Evolutionary conservation across 164 flowering plant genomes (phyloP), one percentile per base, ranked within the genome.

Genomic region (Malania oleifera): DNA sequence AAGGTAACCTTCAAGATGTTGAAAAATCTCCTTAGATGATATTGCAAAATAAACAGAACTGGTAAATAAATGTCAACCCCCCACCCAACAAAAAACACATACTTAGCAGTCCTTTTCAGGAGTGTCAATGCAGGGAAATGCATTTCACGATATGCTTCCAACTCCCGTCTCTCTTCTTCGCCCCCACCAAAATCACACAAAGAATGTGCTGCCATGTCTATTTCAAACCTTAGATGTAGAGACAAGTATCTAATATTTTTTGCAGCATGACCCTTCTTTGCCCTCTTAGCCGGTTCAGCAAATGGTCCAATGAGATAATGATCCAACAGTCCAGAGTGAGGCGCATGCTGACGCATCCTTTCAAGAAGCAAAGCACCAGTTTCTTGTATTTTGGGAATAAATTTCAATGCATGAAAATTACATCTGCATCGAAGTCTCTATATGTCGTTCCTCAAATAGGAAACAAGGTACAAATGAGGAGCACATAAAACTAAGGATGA

Each of bases 341-440:
- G 70, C 62, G 59, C 70, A 55, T 81, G 66, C 63, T 79, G 76
- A 29, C 87, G 91, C 77, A 95, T 72, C 70, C 90, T 81, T 64
- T 71, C 69, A 52, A 91, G 72, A 55, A 95, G 82, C 71, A 91
- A 59, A 37, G 91, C 88, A 67, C 91, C 97, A 43, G 90, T 73
- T 83, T 85, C 79, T 91, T 95, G 96, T 63, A 95, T 87, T 69
- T 89, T 91, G 39, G 92, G 91, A 61, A 79, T 77, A 81, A 90
- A 95, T 67, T 65, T 76, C 68, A 95, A 79, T 1, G 99, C 99
- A 69, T 95, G 91, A 67, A 95, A 95, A 70, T 95, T 95, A 75
- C 99, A 95, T 82, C 97, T 86, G 88, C 99, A 95, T 52, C 99
- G 95, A 60, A 95, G 93, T 74, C 91, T 89, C 99, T 95, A 81